Conservation (phyloP, 2,329 filamentous ascomycete species). For the Penicillium oxalicum region DNA sequence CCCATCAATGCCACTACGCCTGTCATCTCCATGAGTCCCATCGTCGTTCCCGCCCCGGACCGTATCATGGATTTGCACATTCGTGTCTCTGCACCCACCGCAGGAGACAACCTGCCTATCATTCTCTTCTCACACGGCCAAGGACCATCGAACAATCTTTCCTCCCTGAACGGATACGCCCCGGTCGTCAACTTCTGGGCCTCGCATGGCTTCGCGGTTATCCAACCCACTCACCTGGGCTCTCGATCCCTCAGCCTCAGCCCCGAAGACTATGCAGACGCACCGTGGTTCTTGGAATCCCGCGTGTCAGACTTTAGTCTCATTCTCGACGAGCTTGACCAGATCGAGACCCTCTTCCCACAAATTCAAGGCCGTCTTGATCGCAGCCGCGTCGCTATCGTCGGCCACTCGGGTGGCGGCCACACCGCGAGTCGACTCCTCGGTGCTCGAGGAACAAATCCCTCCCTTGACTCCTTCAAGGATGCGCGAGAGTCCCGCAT, state of each 20-base stretch:
- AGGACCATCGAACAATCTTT: slow-evolving; percentile 7
- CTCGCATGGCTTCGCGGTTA: slow-evolving; percentile 39
- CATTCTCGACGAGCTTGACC: slow-evolving; percentile 36
- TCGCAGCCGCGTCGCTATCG: slow-evolving; percentile 28
- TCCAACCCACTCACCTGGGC: slow-evolving; percentile 41
- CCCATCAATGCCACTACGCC: slow-evolving; percentile 27
- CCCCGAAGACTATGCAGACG: background rate
- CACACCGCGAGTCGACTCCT: slow-evolving; percentile 33
- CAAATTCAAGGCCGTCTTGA: slow-evolving; percentile 34
- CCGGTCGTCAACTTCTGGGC: slow-evolving; percentile 42
- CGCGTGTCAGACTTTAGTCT: background rate
- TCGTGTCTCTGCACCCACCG: slow-evolving; percentile 33
- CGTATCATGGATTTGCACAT: slow-evolving; percentile 29
- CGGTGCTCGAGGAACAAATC: slow-evolving; percentile 32
- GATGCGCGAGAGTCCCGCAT: slow-evolving; percentile 30
- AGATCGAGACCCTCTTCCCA: slow-evolving; percentile 31
- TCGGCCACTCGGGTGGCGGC: slow-evolving; percentile 38
- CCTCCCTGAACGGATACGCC: slow-evolving; percentile 40
- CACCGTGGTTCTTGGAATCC: background rate
- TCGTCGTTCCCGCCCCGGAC: slow-evolving; percentile 11
- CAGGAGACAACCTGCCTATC: slow-evolving; percentile 13
- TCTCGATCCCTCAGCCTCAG: slow-evolving; percentile 26
- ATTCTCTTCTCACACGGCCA: background rate
- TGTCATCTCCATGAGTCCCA: slow-evolving; percentile 22
- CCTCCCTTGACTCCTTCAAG: slow-evolving; percentile 19